Percentiles rank a stretch among this genome's conserved stretches.
phyloP scores from a whole-genome alignment of 163 green algal genomes.

The Scenedesmus sp. region DNA sequence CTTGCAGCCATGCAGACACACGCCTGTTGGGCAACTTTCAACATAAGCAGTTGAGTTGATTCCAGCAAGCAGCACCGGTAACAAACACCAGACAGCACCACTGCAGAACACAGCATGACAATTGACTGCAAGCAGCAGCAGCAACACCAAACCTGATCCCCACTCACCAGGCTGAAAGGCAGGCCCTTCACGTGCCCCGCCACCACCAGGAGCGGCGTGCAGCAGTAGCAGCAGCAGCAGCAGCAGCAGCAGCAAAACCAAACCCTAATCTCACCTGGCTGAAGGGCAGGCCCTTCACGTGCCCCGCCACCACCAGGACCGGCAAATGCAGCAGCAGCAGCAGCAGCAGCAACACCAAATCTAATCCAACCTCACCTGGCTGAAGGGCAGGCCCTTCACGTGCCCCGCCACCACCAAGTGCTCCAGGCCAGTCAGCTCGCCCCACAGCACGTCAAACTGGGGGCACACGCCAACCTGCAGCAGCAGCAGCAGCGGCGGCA shows the following conservation, averaged over 20 bases:
- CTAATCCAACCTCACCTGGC: slow-evolving; percentile 5
- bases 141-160: too few species aligned
- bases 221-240: not conserved
- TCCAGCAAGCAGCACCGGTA: too few species aligned
- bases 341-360: not conserved
- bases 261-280: too few species aligned
- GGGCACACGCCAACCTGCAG: slow-evolving; percentile 64
- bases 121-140: too few species aligned
- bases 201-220: too few species aligned
- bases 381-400: slow-evolving; percentile 71
- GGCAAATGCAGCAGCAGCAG: not conserved
- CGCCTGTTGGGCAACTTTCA: too few species aligned
- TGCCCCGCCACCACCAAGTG: slow-evolving; percentile 76
- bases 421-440: slow-evolving; percentile 76
- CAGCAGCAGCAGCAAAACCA: not conserved
- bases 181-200: too few species aligned
- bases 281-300: not conserved
- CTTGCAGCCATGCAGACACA: not conserved
- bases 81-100: too few species aligned
- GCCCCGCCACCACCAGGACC: not conserved
- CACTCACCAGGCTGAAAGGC: too few species aligned
- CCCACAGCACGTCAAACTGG: slow-evolving; percentile 86
- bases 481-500: not conserved
- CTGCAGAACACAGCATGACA: too few species aligned
- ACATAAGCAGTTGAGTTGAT: not conserved